Conservation (phyloP, 1,139 yeast genomes). For the Pichia sp. region DNA sequence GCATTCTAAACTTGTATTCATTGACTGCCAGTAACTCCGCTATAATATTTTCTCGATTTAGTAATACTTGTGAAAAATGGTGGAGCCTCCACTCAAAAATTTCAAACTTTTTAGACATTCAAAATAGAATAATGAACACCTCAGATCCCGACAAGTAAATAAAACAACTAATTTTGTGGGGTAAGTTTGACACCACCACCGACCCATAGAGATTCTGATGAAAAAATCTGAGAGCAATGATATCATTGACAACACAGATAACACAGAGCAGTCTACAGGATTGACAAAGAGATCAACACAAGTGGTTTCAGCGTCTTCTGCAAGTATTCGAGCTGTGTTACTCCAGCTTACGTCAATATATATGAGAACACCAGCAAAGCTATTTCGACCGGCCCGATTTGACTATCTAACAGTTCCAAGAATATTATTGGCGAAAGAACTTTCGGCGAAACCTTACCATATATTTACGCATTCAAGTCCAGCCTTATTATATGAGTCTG, state of each 20-base stretch:
- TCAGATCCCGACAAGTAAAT: too few relatives aligned
- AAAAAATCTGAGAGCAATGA: not conserved
- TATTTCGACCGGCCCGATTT: conserved; percentile 83
- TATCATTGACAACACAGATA: not conserved
- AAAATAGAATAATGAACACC: too few relatives aligned
- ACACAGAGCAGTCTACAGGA: conserved; percentile 6
- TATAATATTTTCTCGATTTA: too few relatives aligned
- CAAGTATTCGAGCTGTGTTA: conserved; percentile 77
- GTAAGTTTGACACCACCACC: too few relatives aligned
- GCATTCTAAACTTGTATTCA: too few relatives aligned
- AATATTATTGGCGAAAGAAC: conserved; percentile 40
- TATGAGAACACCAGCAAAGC: conserved; percentile 72
- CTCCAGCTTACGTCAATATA: conserved; percentile 74
- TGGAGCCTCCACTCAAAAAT: too few relatives aligned
- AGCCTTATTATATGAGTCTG: conserved; percentile 65
- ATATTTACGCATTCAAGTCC: conserved; percentile 69
- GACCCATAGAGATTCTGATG: not conserved
- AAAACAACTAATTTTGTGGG: too few relatives aligned
- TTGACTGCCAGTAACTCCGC: too few relatives aligned
- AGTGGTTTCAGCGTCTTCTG: conserved; percentile 58
- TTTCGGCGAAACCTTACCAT: conserved; percentile 52
- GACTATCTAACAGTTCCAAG: conserved; percentile 71
- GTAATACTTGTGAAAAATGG: too few relatives aligned
- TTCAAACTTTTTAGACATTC: too few relatives aligned
- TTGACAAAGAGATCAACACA: conserved; percentile 25